Conservation (phyloP, 345 rosid genomes). For the Populus nigra region DNA sequence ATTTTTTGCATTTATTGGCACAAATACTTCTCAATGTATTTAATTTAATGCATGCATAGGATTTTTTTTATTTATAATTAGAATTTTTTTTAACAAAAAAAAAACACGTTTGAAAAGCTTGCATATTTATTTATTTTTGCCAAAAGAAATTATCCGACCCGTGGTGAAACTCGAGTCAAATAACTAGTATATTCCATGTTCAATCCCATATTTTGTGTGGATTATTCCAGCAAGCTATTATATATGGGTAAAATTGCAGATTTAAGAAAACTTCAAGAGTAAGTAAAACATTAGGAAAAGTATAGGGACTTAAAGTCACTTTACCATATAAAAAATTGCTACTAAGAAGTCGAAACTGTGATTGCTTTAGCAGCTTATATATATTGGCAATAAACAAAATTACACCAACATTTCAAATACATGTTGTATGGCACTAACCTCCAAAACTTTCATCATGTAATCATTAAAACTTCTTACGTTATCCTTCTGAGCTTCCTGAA, state of each 20-base stretch:
- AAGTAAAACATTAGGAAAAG: not conserved
- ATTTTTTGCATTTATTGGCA: no score
- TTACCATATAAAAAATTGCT: not conserved
- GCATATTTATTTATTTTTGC: no score
- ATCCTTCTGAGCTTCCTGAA: constrained; percentile 97
- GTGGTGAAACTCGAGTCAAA: no score
- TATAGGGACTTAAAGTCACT: not conserved
- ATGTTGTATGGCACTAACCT: constrained; percentile 49
- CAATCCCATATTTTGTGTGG: not conserved
- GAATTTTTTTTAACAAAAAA: no score
- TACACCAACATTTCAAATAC: not conserved
- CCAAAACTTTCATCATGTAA: constrained; percentile 87
- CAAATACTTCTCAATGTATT: no score
- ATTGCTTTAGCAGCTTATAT: not conserved
- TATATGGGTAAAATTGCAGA: not conserved
- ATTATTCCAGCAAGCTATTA: not conserved
- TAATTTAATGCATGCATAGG: no score
- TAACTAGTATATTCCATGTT: not conserved
- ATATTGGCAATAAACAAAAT: not conserved
- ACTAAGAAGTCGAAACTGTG: not conserved
- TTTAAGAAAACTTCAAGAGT: not conserved
- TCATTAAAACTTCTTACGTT: constrained; percentile 86
- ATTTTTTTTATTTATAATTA: no score
- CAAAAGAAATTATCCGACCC: no score
- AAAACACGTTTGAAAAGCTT: no score